These are phyloP conservation scores for Sporothrix schenckii DNA, from an alignment of 2,329 filamentous ascomycete genomes.

Conservation along the genomic window DNA sequence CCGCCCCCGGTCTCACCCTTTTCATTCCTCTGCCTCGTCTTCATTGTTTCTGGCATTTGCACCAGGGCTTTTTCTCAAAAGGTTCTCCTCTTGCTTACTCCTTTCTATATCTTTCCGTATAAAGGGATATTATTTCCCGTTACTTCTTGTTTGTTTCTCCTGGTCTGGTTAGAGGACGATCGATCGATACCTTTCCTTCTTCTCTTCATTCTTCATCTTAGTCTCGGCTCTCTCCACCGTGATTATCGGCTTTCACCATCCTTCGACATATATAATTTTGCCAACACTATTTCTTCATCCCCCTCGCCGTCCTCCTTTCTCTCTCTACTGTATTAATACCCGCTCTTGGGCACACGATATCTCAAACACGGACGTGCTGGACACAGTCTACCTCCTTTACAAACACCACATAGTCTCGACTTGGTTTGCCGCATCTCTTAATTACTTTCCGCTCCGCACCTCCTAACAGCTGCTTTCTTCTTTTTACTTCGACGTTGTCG, in stretches of 20 bases:
- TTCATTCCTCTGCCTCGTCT: constrained; percentile 6
- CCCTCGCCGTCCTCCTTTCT: constrained; percentile 2
- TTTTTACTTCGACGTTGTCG: background rate
- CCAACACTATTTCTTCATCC: background rate
- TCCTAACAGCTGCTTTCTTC: background rate
- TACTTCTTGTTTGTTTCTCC: constrained; percentile 17
- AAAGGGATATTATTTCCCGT: constrained; percentile 18
- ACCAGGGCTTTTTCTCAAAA: background rate
- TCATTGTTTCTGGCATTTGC: background rate
- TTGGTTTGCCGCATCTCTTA: background rate
- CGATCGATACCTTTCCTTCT: background rate
- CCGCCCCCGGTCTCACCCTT: constrained; percentile 9
- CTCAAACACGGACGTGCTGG: constrained; percentile 16
- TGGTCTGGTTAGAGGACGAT: background rate
- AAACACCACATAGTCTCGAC: background rate
- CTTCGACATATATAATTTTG: background rate
- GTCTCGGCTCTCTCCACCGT: background rate
- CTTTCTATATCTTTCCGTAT: background rate
- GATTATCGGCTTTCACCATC: background rate
- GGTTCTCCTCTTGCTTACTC: background rate
- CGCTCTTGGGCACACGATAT: background rate
- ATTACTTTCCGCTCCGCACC: background rate
- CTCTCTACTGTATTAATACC: constrained; percentile 4
- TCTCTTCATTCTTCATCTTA: background rate
- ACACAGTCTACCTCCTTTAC: constrained; percentile 10